Percentiles rank a stretch among this genome's conserved stretches.
These are phyloP conservation scores for Aspergillus sp. DNA, from an alignment of 2,329 filamentous ascomycete genomes.

Conservation along the genomic window DNA sequence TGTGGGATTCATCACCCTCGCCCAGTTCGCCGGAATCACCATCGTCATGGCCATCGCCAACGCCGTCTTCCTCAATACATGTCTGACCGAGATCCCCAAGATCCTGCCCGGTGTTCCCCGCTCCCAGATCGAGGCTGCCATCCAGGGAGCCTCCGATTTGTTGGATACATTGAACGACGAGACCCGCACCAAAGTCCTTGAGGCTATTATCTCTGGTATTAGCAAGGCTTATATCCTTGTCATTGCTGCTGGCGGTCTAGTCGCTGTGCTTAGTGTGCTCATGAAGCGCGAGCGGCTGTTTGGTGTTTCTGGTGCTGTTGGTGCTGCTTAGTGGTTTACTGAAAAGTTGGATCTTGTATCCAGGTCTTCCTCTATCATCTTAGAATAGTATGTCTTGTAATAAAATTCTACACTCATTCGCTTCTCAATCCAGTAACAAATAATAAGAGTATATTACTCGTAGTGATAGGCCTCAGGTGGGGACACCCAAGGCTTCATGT, in stretches of 20 bases:
- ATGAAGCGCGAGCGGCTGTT: neutral
- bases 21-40: neutral
- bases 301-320: neutral
- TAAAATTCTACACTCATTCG: neutral
- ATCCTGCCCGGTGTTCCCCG: neutral
- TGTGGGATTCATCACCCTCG: neutral
- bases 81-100: neutral
- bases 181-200: neutral
- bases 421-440: neutral
- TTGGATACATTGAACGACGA: neutral
- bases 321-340: neutral
- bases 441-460: too few relatives aligned
- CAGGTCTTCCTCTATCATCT: neutral
- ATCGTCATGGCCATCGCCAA: slow-evolving; percentile 1
- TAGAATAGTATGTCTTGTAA: neutral
- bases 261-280: neutral
- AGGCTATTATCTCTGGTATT: neutral
- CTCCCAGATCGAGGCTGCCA: neutral
- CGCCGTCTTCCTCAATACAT: neutral
- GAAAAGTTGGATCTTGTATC: too few relatives aligned
- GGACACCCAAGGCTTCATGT: too few relatives aligned
- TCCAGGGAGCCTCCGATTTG: neutral
- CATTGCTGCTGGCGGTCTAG: neutral
- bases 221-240: neutral
- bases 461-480: too few relatives aligned